These are phyloP conservation scores for Schwanniomyces occidentalis DNA, from an alignment of 805 yeast genomes.

Conservation along the genomic window DNA sequence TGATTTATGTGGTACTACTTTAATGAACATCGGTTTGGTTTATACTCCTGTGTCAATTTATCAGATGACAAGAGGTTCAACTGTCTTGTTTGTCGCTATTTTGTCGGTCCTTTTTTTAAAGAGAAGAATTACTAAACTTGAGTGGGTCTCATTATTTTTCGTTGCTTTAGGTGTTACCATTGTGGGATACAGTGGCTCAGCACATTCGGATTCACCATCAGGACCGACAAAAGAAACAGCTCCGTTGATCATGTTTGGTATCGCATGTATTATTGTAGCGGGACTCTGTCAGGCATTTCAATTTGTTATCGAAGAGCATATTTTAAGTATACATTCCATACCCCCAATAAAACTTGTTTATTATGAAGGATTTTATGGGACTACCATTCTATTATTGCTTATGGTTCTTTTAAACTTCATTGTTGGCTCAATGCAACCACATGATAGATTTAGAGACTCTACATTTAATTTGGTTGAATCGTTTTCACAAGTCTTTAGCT, in stretches of 20 bases:
- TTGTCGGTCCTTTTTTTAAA: constrained; percentile 64
- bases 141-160: constrained; percentile 66
- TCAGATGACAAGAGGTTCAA: constrained; percentile 83
- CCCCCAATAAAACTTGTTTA: constrained; percentile 69
- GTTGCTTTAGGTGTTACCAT: constrained; percentile 69
- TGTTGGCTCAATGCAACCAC: constrained; percentile 32
- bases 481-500: constrained; percentile 47
- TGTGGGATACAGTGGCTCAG: constrained; percentile 71
- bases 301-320: constrained; percentile 75
- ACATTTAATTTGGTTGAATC: constrained; percentile 58
- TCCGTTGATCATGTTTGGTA: constrained; percentile 50
- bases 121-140: constrained; percentile 54
- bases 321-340: constrained; percentile 52
- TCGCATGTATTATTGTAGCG: constrained; percentile 56
- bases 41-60: constrained; percentile 78
- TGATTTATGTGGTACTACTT: constrained; percentile 71
- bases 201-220: constrained; percentile 18
- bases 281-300: constrained; percentile 73
- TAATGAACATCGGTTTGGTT: constrained; percentile 72
- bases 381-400: constrained; percentile 40
- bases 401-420: constrained; percentile 47
- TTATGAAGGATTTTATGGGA: constrained; percentile 72
- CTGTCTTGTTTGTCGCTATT: constrained; percentile 73
- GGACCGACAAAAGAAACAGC: constrained; percentile 8
- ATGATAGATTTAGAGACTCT: constrained; percentile 42